Conservation (phyloP, 306 rosid genomes). For the Dicorynia guianensis region DNA sequence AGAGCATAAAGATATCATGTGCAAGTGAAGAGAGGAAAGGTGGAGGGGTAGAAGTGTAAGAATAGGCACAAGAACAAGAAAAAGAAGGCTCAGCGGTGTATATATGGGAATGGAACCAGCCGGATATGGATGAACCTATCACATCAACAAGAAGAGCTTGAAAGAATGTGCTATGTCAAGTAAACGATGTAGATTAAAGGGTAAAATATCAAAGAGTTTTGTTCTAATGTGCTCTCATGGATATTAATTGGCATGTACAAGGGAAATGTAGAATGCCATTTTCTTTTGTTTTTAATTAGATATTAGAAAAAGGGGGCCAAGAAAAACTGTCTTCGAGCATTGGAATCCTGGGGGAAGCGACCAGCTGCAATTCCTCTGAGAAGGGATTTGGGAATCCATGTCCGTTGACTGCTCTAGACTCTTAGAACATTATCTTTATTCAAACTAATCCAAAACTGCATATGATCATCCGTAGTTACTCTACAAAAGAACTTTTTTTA, state of each 20-base stretch:
- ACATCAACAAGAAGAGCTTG: conserved; percentile 22
- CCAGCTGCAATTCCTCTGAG: conserved; percentile 20
- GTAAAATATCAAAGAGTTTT: background rate
- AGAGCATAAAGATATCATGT: conserved; percentile 20
- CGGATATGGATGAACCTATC: conserved; percentile 25
- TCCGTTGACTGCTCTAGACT: conserved; percentile 38
- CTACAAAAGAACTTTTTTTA: background rate
- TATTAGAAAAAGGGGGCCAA: background rate
- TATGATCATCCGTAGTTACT: background rate
- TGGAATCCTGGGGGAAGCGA: conserved; percentile 33
- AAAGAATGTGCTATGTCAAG: background rate
- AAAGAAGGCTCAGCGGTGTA: background rate
- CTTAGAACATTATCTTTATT: conserved; percentile 26
- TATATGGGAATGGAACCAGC: conserved; percentile 22
- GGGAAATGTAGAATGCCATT: background rate
- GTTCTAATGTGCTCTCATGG: background rate
- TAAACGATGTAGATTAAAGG: background rate
- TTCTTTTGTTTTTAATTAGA: background rate
- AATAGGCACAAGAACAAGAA: background rate
- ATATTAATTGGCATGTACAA: background rate
- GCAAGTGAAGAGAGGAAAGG: background rate
- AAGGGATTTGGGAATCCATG: conserved; percentile 43
- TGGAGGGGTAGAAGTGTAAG: conserved; percentile 6
- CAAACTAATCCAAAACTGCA: background rate
- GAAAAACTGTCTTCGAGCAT: conserved; percentile 26